phyloP scores from a whole-genome alignment of 352 stramenopile genomes.

The Blastocystis hominis region DNA sequence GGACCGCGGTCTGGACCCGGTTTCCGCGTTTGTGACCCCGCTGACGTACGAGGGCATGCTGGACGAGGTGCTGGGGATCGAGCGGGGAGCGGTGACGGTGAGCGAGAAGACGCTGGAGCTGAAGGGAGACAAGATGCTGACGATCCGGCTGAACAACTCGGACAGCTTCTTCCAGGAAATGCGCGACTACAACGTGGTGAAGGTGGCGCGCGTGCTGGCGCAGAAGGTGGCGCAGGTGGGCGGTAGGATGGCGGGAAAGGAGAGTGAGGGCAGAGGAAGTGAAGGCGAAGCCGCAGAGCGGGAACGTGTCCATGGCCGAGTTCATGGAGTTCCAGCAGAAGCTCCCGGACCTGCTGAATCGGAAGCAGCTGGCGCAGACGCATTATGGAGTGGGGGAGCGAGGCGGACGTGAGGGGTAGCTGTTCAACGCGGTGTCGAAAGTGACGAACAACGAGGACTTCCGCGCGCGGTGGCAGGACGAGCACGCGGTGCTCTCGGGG shows the following conservation, averaged over 20 bases:
- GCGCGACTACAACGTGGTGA: conserved; percentile 41
- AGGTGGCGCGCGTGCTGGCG: neutral
- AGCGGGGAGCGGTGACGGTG: conserved; percentile 11
- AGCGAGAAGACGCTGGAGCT: neutral
- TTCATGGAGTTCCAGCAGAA: conserved; percentile 41
- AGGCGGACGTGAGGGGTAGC: neutral
- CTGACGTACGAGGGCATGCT: conserved; percentile 54
- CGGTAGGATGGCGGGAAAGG: neutral
- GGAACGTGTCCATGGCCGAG: neutral
- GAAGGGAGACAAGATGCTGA: neutral
- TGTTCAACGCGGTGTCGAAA: neutral
- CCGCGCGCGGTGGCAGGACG: neutral
- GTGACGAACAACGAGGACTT: conserved; percentile 33
- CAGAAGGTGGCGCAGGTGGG: conserved; percentile 39
- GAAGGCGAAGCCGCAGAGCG: neutral
- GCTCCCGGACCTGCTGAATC: conserved; percentile 9
- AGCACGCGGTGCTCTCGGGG: neutral
- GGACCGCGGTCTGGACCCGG: conserved; percentile 2
- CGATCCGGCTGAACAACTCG: conserved; percentile 41
- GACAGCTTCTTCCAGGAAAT: conserved; percentile 53
- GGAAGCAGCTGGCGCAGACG: neutral
- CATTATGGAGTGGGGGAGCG: neutral
- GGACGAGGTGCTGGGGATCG: conserved; percentile 43
- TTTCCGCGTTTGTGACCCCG: conserved; percentile 32
- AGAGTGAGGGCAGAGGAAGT: conserved; percentile 6